phyloP scores from a whole-genome alignment of 139 green algal genomes.

The Nannochloris sp. region DNA sequence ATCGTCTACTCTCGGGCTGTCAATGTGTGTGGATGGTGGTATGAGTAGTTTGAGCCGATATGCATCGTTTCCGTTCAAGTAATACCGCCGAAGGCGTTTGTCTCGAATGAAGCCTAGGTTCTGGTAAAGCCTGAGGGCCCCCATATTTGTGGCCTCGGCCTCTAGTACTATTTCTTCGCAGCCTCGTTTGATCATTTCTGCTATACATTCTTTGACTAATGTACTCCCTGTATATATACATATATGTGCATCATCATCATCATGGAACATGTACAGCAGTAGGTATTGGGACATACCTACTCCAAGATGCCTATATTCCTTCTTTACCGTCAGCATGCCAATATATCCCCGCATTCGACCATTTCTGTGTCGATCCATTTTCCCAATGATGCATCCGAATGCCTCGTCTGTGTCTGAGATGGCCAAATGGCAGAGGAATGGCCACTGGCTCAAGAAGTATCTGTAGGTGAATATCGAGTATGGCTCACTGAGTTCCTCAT shows the following conservation, averaged over 20 bases:
- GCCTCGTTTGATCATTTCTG: conserved; percentile 50
- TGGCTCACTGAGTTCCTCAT: conserved; percentile 90
- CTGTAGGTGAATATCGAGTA: conserved; percentile 99
- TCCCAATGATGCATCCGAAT: conserved; percentile 86
- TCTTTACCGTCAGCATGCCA: conserved; percentile 95
- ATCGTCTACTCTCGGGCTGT: neutral
- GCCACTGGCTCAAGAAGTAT: conserved; percentile 88
- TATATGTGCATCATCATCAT: neutral
- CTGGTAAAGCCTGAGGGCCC: conserved; percentile 86
- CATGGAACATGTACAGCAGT: neutral
- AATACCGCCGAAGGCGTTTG: conserved; percentile 93
- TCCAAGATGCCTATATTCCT: conserved; percentile 60
- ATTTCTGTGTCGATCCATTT: conserved; percentile 71
- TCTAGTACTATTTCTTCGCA: conserved; percentile 88
- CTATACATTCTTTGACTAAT: conserved; percentile 62
- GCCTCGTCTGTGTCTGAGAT: conserved; percentile 31
- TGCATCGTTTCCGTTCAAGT: conserved; percentile 87
- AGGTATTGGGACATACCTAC: conserved; percentile 55
- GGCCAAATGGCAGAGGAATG: conserved; percentile 80
- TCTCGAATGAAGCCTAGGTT: conserved; percentile 95
- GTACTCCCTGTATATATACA: conserved; percentile 49
- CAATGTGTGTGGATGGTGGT: conserved; percentile 20
- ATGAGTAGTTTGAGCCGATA: conserved; percentile 94
- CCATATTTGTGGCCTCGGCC: conserved; percentile 89
- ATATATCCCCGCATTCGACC: conserved; percentile 83